Evolutionary conservation across 495 filamentous ascomycete genomes (phyloP), one percentile per base, ranked within the genome.

Genomic region (Aspergillus cavernicola): DNA sequence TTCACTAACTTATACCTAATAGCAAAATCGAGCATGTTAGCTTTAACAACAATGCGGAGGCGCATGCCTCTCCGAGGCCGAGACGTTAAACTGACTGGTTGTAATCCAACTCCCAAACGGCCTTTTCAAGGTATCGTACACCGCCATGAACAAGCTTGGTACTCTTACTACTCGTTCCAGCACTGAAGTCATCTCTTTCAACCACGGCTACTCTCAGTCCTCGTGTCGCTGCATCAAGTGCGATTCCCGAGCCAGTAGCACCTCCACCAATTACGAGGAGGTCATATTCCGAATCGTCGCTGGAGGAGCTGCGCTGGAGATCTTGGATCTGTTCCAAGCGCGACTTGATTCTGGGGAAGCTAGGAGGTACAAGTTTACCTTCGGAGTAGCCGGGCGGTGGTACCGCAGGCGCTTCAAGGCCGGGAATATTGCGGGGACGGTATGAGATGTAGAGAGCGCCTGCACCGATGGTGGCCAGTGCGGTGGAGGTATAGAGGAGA

Each of bases 71-170:
- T 28, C 20, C 32, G 18, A n/a, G 37, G 36, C 20, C 18, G 47
- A 22, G 20, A 51, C n/a, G 44, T 22, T 22, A 56, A 33, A 66
- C 76, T 70, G 56, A 85, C 80, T 98, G 93, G 56, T 85, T 87
- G 66, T 95, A 97, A 70, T 98, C 93, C 65, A 97, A 75, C 63
- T 97, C 90, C 86, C 87, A 97, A 39, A 98, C 84, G 33, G 93
- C 93, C 74, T 98, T 97, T 66, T 98, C 93, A 46, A 98, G 74
- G 65, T 98, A 98, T 53, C 93, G 80, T 39, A 98, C 93, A 61
- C 93, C 93, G 54, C 93, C 93, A 69, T 98, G 93, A 2, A 98
- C 93, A 53, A 98, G 75, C 69, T 98, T 98, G 28, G 93, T 98
- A 70, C 88, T 93, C 73, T 98, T 98, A 65, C 87, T 92, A 69